phyloP scores from a whole-genome alignment of 805 yeast species.

The Starmerella asiatica region DNA sequence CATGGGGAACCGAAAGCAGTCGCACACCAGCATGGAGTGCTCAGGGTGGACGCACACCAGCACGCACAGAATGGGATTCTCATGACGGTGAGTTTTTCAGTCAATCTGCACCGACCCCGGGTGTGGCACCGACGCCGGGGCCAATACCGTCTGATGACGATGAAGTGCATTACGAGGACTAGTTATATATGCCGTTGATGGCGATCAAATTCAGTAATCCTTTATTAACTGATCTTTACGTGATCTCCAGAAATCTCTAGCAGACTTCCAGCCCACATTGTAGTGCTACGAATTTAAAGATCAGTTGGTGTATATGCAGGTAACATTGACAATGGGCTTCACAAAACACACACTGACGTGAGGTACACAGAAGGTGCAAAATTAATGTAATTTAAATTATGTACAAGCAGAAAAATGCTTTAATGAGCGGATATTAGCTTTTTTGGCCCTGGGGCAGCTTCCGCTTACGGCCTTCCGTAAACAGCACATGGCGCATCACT shows the following conservation, averaged over 20 bases:
- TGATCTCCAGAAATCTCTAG: too few relatives aligned
- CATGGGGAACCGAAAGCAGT: constrained; percentile 21
- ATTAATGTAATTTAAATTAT: too few relatives aligned
- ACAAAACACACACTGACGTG: too few relatives aligned
- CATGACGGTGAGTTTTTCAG: constrained; percentile 20
- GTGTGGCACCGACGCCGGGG: constrained; percentile 23
- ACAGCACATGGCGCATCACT: constrained; percentile 76
- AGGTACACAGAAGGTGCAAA: too few relatives aligned
- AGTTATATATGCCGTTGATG: too few relatives aligned
- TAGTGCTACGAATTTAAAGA: too few relatives aligned
- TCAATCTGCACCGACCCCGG: constrained; percentile 30
- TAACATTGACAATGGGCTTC: too few relatives aligned
- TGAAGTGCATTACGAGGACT: constrained; percentile 28
- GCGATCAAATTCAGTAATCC: too few relatives aligned
- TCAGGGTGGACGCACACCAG: constrained; percentile 23
- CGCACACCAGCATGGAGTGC: constrained; percentile 29
- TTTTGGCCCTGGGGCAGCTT: constrained; percentile 34
- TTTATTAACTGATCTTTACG: too few relatives aligned
- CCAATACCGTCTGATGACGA: constrained; percentile 23
- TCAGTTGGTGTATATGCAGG: too few relatives aligned
- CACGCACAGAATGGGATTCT: constrained; percentile 25
- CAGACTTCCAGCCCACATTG: too few relatives aligned
- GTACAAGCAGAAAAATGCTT: background rate
- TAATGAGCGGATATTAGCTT: too few relatives aligned
- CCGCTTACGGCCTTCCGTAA: constrained; percentile 79